phyloP scores from a whole-genome alignment of 208 protist genomes.

The Leishmania major region DNA sequence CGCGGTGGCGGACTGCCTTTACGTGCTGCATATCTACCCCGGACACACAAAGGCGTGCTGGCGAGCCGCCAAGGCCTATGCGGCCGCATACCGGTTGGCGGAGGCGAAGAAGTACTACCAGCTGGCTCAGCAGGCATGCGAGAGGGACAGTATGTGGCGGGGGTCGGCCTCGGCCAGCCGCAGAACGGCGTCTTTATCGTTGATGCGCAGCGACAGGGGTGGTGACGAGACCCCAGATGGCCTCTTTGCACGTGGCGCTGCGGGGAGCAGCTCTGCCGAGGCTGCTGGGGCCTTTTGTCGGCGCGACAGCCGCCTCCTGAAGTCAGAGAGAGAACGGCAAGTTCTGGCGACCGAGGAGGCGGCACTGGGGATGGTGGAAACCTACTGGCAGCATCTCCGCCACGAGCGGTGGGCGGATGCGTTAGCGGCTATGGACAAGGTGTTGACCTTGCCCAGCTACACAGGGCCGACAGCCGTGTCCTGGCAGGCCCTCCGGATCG shows the following conservation, averaged over 20 bases:
- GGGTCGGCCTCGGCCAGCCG: neutral
- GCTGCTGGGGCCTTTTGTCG: neutral
- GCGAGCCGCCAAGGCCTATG: constrained; percentile 72
- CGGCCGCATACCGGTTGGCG: constrained; percentile 16
- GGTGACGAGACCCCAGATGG: neutral
- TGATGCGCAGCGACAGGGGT: neutral
- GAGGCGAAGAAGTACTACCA: constrained; percentile 61
- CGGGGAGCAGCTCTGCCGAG: neutral
- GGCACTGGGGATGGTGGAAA: constrained; percentile 44
- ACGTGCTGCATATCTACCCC: constrained; percentile 48
- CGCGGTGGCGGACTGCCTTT: constrained; percentile 71
- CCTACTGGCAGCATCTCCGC: constrained; percentile 50
- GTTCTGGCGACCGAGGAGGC: constrained; percentile 51
- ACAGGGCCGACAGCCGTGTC: constrained; percentile 40
- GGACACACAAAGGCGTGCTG: constrained; percentile 67
- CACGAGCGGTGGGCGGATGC: constrained; percentile 46
- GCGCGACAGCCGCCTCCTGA: constrained; percentile 5
- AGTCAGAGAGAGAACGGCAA: constrained; percentile 30
- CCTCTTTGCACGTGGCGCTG: neutral
- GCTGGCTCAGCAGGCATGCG: constrained; percentile 40
- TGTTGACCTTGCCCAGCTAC: constrained; percentile 25
- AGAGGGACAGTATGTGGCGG: neutral
- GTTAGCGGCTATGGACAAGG: constrained; percentile 38
- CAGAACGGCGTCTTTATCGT: neutral
- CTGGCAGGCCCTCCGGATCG: constrained; percentile 56